Base-by-base conservation (phyloP, 139 green algal species). In the Desmodesmus armatus region DNA sequence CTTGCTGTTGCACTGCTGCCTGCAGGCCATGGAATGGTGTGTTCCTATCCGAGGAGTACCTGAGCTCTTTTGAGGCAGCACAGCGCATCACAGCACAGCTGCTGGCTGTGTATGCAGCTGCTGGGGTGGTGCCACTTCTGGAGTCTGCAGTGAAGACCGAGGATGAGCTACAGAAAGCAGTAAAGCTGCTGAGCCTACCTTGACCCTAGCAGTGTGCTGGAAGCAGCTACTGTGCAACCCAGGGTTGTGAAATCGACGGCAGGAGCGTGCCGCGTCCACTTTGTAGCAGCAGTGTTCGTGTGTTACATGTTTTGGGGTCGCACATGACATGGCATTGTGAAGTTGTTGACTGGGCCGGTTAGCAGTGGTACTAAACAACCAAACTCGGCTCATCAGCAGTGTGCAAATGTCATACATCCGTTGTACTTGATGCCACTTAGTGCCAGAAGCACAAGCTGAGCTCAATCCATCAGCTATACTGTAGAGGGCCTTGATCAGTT, bases 21-120 rank as follows among this genome's bases (percentile, higher is more conserved):
- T 80, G 73, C 73, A 66, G 91, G 21, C 89, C 91, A 19, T 94
- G 91, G 91, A 85, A 78, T 21, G 91, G 91, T 6, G 91, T 94
- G n/a, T 92, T 88, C 62, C 70, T 94, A 15, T 87, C 84, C 17
- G 85, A 92, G 0, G 84, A 90, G n/a, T 94, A 90, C 47, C 81
- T 94, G 39, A 79, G 81, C 60, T 62, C 76, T 37, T 79, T 93
- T 27, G 80, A 88, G 23, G 83, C 41, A 13, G 91, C 91, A 43
- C 53, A 90, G 17, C 66, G 17, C 6, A 87, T 90, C 40, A 94
- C 90, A 17, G 25, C 9, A 1, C 31, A 77, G 5, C 25, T 94
- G 17, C 70, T 94, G 72, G n/a, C 41, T 2, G 37, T 85, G 7
- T 94, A 89, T 51, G 39, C 40, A 25, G 33, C 76, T 27, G 40